A percentile compares a stretch with the other conserved stretches of the same genome.
phyloP scores from a whole-genome alignment of 2,329 filamentous ascomycete genomes.

The Fusarium verticillioides region DNA sequence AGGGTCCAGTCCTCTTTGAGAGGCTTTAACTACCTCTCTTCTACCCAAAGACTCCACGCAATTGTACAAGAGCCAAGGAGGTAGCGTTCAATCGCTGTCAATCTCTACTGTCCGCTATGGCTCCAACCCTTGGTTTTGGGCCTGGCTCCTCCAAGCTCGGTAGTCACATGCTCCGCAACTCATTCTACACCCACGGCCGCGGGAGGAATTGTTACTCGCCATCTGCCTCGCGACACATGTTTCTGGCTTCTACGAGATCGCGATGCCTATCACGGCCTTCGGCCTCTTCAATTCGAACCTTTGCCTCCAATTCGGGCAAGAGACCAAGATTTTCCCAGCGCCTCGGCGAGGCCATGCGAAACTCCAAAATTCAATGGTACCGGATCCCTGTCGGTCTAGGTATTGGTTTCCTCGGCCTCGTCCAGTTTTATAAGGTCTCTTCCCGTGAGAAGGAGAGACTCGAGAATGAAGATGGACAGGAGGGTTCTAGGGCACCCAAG shows the following conservation, averaged over 20 bases:
- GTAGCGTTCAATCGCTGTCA: slow-evolving; percentile 31
- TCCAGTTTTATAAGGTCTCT: slow-evolving; percentile 84
- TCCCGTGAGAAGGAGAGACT: slow-evolving; percentile 63
- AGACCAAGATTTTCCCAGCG: slow-evolving; percentile 63
- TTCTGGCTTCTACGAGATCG: slow-evolving; percentile 39
- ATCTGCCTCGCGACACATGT: slow-evolving; percentile 37
- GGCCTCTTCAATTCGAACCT: slow-evolving; percentile 44
- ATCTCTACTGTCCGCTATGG: slow-evolving; percentile 41
- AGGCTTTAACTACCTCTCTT: slow-evolving; percentile 13
- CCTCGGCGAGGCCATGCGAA: slow-evolving; percentile 60
- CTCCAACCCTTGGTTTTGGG: slow-evolving; percentile 50
- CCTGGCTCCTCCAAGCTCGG: slow-evolving; percentile 50
- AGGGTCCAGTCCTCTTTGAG: slow-evolving; percentile 9
- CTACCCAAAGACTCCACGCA: background rate
- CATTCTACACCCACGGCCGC: slow-evolving; percentile 43
- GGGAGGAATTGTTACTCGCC: slow-evolving; percentile 44
- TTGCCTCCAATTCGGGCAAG: slow-evolving; percentile 54
- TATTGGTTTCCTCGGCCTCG: slow-evolving; percentile 82
- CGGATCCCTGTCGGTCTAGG: slow-evolving; percentile 89
- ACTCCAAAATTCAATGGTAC: slow-evolving; percentile 81
- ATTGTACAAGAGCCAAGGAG: slow-evolving; percentile 17
- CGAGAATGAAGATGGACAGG: slow-evolving; percentile 57
- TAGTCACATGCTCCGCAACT: slow-evolving; percentile 48
- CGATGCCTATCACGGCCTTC: slow-evolving; percentile 42
- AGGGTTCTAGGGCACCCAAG: slow-evolving; percentile 58